Base-by-base conservation (phyloP, 371 early-diverging fungal species). In the Mucor racemosus region DNA sequence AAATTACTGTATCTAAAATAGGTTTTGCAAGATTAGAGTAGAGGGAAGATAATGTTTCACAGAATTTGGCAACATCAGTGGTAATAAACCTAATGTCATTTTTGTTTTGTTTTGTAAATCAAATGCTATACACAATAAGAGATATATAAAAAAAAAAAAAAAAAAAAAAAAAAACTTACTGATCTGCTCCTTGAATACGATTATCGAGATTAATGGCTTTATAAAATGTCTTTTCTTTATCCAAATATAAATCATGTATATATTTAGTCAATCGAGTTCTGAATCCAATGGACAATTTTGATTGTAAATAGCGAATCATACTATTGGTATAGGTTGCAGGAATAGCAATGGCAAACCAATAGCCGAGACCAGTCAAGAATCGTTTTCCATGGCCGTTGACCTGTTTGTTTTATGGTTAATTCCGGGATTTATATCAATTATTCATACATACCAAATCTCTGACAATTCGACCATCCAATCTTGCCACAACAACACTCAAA, bases 311-410 rank as follows among this genome's bases (percentile, higher is more conserved):
- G 10, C 92, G 89, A 64, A 94, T 93, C 97, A 98, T 96, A 77
- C 92, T 91, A 80, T 98, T 98, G 19, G 97, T 97, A 76, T 97
- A 98, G 7, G 97, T 97, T 14, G 98, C 98, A 31, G 98, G 98
- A 11, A 98, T 78, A 26, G 97, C 97, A 65, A 98, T 92, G 33
- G 91, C 92, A 85, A 98, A 97, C 98, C 98, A 98, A 70, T 93
- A 91, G 13, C 84, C 85, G 9, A 94, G 75, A 15, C 92, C 92
- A 19, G 46, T 68, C 38, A 78, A 55, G 53, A 77, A 79, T 0
- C 71, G 66, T 59, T 73, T 73, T 0, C 79, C 73, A 39, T 79
- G 62, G 6, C 79, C 81, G 55, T 79, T 74, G 9, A 81, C 78
- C 81, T 81, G 50, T 42, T 21, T 4, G 1, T 26, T 26, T 26